These are phyloP conservation scores for Lichtheimia ornata DNA, from an alignment of 371 early-diverging fungal genomes.

Conservation along the genomic window DNA sequence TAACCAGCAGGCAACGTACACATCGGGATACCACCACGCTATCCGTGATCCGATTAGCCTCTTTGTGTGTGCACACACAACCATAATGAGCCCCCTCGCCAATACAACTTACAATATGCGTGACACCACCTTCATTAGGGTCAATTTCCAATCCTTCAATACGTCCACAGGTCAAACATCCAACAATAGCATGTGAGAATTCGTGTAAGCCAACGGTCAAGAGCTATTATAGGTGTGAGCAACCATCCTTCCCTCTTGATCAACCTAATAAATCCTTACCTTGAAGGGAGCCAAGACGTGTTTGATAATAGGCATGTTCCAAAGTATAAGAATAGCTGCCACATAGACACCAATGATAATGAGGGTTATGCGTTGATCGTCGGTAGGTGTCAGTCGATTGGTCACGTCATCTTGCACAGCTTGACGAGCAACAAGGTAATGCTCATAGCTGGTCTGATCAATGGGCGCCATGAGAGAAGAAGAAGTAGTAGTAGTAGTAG, in stretches of 20 bases:
- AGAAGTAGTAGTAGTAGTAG: background rate
- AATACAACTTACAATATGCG: slow-evolving; percentile 63
- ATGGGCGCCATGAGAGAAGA: slow-evolving; percentile 27
- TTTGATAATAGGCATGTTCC: slow-evolving; percentile 87
- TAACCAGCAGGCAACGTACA: slow-evolving; percentile 81
- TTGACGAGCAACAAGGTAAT: slow-evolving; percentile 45
- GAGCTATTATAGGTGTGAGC: slow-evolving; percentile 37
- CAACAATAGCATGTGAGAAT: slow-evolving; percentile 80
- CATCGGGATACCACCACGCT: slow-evolving; percentile 74
- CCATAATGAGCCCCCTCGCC: no score
- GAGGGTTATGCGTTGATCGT: slow-evolving; percentile 68
- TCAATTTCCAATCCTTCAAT: slow-evolving; percentile 91
- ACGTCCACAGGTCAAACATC: slow-evolving; percentile 84
- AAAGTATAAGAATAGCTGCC: slow-evolving; percentile 73
- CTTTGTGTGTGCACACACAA: no score
- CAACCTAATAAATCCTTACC: slow-evolving; percentile 32
- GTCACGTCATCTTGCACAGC: slow-evolving; percentile 31
- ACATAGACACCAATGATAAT: slow-evolving; percentile 73
- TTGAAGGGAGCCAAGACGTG: slow-evolving; percentile 91
- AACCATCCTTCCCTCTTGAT: background rate
- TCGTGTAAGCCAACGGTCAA: slow-evolving; percentile 86
- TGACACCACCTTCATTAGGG: slow-evolving; percentile 92
- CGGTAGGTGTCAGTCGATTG: slow-evolving; percentile 57
- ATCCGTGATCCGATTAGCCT: background rate
- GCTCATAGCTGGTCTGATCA: slow-evolving; percentile 31